Percentiles rank a stretch among this genome's conserved stretches.
Evolutionary conservation across 306 rosid species (phyloP).

Genomic region (Urtica urens): DNA sequence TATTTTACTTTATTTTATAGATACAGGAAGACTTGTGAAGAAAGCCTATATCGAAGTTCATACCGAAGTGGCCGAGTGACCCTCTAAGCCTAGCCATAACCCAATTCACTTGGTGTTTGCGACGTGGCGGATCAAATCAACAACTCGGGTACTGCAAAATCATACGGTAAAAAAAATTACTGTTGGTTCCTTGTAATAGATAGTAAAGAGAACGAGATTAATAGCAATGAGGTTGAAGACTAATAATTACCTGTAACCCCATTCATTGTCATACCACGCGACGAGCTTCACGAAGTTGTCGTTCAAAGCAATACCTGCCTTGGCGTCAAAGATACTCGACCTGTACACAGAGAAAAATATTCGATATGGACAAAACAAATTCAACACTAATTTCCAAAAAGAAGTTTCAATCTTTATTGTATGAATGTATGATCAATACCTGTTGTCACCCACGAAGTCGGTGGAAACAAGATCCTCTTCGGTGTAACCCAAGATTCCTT

Average conservation of each 20-base stretch:
- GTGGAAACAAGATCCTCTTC: conserved; percentile 71
- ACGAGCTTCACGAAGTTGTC: conserved; percentile 38
- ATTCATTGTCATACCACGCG: conserved; percentile 70
- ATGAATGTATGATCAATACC: conserved; percentile 30
- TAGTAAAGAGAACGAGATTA: no score
- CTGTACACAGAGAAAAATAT: conserved; percentile 20
- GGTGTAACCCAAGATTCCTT: conserved; percentile 68
- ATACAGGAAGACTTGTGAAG: neutral
- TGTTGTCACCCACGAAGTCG: conserved; percentile 56
- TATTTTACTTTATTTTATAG: no score
- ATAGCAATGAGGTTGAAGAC: no score
- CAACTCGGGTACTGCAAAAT: conserved; percentile 52
- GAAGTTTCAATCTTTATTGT: neutral
- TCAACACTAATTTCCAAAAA: neutral
- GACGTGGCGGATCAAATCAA: conserved; percentile 43
- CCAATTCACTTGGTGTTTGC: conserved; percentile 19
- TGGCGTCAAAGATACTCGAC: conserved; percentile 68
- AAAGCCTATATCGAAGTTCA: conserved; percentile 13
- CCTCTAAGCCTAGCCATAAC: neutral
- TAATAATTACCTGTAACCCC: conserved; percentile 69
- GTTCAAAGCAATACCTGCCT: conserved; percentile 68
- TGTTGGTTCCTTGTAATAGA: neutral
- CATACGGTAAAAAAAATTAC: neutral
- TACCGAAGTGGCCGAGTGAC: no score
- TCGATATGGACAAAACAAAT: neutral